Percentiles rank a stretch among this genome's conserved stretches.
These are phyloP conservation scores for Medicago arabica DNA, from an alignment of 306 rosid genomes.

Conservation along the genomic window DNA sequence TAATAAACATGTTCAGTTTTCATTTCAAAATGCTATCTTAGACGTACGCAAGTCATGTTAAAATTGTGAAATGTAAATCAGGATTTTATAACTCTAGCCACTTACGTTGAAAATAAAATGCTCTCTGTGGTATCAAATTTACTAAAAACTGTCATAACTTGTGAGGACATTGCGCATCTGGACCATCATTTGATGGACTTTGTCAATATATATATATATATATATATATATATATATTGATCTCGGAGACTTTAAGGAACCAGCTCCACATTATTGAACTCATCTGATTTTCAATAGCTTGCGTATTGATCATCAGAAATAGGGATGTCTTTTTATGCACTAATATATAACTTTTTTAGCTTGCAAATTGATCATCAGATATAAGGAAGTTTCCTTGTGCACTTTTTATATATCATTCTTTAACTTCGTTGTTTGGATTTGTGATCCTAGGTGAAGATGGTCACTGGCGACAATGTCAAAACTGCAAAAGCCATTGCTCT, in stretches of 20 bases:
- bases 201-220: neutral
- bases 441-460: slow-evolving; percentile 80
- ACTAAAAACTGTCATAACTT: neutral
- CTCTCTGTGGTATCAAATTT: neutral
- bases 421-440: slow-evolving; percentile 9
- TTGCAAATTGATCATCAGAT: slow-evolving; percentile 13
- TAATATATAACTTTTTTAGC: neutral
- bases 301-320: no score
- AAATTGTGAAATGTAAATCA: neutral
- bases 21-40: neutral
- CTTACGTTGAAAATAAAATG: neutral
- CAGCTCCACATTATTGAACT: slow-evolving; percentile 7
- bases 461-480: slow-evolving; percentile 93
- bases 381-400: neutral
- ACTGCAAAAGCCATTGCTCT: slow-evolving; percentile 94
- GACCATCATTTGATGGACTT: neutral
- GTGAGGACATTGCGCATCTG: neutral
- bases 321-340: no score
- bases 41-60: slow-evolving; percentile 5
- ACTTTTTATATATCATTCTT: neutral
- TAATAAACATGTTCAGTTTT: slow-evolving; percentile 8
- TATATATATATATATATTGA: neutral
- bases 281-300: no score
- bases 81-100: slow-evolving; percentile 16
- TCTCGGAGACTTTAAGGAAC: slow-evolving; percentile 3